These are phyloP conservation scores for Juncus inflexus DNA, from an alignment of 176 grass and related monocot genomes.

Conservation along the genomic window DNA sequence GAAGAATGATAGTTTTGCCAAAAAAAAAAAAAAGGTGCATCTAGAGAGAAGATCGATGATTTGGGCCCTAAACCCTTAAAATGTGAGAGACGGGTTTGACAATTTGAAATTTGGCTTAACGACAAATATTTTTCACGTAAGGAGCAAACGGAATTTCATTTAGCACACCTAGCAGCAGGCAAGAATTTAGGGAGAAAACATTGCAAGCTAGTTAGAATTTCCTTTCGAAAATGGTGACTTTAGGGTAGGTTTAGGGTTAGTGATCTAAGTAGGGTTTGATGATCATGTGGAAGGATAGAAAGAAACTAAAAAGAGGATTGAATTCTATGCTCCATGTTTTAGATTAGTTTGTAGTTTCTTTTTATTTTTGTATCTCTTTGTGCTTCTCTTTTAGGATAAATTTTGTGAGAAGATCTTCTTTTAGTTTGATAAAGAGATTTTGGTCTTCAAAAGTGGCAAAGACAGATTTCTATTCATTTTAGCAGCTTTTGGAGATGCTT, in stretches of 20 bases:
- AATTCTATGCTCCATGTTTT: conserved; percentile 11
- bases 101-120: no score
- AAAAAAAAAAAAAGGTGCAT: background rate
- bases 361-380: conserved; percentile 16
- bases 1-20: conserved; percentile 31
- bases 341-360: conserved; percentile 25
- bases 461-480: conserved; percentile 25
- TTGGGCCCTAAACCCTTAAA: background rate
- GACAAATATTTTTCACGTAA: no score
- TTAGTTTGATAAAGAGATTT: conserved; percentile 57
- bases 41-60: background rate
- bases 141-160: no score
- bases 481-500: conserved; percentile 47
- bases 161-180: no score
- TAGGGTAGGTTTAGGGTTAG: background rate
- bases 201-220: background rate
- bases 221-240: conserved; percentile 6
- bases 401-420: conserved; percentile 32
- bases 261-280: conserved; percentile 27
- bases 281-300: background rate
- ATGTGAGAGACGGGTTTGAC: background rate
- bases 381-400: conserved; percentile 30
- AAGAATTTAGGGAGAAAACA: no score
- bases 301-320: conserved; percentile 10
- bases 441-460: conserved; percentile 48